Percentiles rank a stretch among this genome's conserved stretches.
Conservation (phyloP, 202 grass and related monocot genomes). For the Setaria viridis region DNA sequence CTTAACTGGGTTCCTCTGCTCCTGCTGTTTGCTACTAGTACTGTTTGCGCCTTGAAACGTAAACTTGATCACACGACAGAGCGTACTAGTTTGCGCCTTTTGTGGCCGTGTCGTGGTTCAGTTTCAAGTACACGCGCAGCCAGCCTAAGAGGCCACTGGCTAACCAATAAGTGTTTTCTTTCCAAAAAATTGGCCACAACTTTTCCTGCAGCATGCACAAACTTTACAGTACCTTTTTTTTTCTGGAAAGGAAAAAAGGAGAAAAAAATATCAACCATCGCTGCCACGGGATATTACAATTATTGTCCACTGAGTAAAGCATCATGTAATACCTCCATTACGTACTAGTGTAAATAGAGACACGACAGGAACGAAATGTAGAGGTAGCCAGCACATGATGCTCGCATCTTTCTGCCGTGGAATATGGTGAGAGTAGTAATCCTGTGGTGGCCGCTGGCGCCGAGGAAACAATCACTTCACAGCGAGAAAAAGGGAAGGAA, state of each 20-base stretch:
- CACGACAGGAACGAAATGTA: not conserved
- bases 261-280: not conserved
- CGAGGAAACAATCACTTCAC: not conserved
- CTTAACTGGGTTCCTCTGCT: no score
- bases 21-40: no score
- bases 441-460: not conserved
- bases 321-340: not conserved
- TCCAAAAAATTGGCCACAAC: not conserved
- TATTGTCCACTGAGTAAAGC: constrained; percentile 1
- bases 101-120: not conserved
- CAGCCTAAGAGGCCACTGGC: not conserved
- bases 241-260: no score
- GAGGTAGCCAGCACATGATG: not conserved
- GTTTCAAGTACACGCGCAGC: not conserved
- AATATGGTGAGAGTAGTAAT: not conserved
- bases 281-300: not conserved
- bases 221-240: not conserved
- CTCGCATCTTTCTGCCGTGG: not conserved
- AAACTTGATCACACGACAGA: not conserved
- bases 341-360: not conserved
- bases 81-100: no score
- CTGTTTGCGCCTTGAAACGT: no score
- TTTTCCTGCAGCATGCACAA: not conserved
- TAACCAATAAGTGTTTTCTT: not conserved
- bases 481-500: not conserved